Conservation (phyloP, 768 basidiomycete genomes). For the Mycena kentingensis region DNA sequence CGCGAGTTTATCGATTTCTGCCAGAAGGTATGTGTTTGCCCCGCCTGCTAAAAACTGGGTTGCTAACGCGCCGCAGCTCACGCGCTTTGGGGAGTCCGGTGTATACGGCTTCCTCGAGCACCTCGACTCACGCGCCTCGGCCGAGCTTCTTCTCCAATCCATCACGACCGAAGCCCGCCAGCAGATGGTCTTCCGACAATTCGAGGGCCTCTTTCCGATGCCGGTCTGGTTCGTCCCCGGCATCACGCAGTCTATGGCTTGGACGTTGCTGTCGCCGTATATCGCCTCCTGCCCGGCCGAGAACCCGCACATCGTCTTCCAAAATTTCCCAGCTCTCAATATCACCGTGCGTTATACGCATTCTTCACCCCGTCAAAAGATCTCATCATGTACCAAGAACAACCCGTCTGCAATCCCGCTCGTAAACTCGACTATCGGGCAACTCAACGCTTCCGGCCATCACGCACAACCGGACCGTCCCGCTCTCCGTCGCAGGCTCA, state of each 20-base stretch:
- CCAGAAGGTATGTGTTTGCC: slow-evolving; percentile 51
- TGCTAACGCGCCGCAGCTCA: slow-evolving; percentile 32
- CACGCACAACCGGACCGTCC: slow-evolving; percentile 51
- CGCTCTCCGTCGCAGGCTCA: slow-evolving; percentile 48
- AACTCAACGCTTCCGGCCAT: slow-evolving; percentile 50
- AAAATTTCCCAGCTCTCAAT: slow-evolving; percentile 58
- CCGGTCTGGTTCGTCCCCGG: slow-evolving; percentile 56
- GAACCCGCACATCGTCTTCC: slow-evolving; percentile 53
- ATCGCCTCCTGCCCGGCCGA: slow-evolving; percentile 52
- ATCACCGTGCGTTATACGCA: slow-evolving; percentile 45
- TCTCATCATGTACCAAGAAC: slow-evolving; percentile 32
- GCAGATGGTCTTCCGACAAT: slow-evolving; percentile 66
- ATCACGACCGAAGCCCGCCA: slow-evolving; percentile 67
- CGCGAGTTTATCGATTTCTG: slow-evolving; percentile 62
- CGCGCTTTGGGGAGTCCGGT: slow-evolving; percentile 58
- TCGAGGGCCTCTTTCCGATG: slow-evolving; percentile 63
- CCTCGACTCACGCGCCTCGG: slow-evolving; percentile 56
- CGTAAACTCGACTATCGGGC: slow-evolving; percentile 26
- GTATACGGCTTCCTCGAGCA: slow-evolving; percentile 68
- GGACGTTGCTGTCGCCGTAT: slow-evolving; percentile 60
- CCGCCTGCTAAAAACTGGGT: too few species aligned
- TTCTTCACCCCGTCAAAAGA: background rate
- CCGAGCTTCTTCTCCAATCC: slow-evolving; percentile 53
- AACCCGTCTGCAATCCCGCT: slow-evolving; percentile 33
- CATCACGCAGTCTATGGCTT: slow-evolving; percentile 63